phyloP scores from a whole-genome alignment of 2,329 filamentous ascomycete genomes.

The Colletotrichum eleusines region DNA sequence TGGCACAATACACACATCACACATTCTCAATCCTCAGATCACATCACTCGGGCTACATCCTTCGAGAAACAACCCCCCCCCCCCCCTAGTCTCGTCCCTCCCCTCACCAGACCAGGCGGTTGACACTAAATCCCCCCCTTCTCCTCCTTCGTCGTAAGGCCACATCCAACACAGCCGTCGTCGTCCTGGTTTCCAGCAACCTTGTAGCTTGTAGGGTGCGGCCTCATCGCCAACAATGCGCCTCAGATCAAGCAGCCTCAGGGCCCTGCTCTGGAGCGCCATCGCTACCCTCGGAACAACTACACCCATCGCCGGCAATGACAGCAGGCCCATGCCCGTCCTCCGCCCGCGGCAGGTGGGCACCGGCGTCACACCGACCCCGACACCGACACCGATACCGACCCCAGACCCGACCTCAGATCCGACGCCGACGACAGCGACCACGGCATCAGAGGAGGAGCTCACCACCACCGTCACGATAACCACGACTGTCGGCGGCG shows the following conservation, averaged over 20 bases:
- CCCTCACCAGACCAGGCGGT: neutral
- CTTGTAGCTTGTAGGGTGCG: slow-evolving; percentile 14
- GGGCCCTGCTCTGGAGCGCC: slow-evolving; percentile 37
- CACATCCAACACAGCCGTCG: neutral
- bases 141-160: neutral
- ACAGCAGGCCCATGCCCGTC: slow-evolving; percentile 23
- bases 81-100: neutral
- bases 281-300: slow-evolving; percentile 20
- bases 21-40: neutral
- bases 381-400: slow-evolving; percentile 7
- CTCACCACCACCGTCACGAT: slow-evolving; percentile 29
- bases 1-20: slow-evolving; percentile 20
- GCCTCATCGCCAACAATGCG: slow-evolving; percentile 28
- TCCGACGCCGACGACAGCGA: slow-evolving; percentile 2
- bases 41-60: neutral
- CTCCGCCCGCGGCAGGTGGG: slow-evolving; percentile 31
- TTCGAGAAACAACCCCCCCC: neutral
- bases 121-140: neutral
- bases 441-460: slow-evolving; percentile 7
- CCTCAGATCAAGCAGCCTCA: slow-evolving; percentile 33
- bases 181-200: neutral
- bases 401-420: slow-evolving; percentile 7
- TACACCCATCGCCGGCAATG: slow-evolving; percentile 19
- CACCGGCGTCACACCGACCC: slow-evolving; percentile 15
- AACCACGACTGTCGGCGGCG: slow-evolving; percentile 19